Evolutionary conservation across 1,139 yeast species (phyloP).

Genomic region (Taphrina confusa): DNA sequence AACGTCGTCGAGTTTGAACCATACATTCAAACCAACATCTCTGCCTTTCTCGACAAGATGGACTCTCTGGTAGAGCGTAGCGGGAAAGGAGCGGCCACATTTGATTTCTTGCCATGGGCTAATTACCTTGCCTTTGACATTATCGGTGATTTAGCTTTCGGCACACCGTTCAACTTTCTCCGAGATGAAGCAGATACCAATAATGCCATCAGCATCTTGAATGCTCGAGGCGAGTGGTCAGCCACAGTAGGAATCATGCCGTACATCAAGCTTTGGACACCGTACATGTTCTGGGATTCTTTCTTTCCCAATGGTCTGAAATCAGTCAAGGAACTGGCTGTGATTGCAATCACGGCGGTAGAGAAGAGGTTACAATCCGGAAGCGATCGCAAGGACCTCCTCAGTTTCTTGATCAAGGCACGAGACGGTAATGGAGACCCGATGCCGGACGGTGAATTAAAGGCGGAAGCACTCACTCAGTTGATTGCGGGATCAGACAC

Average conservation of each 20-base stretch:
- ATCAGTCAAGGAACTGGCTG: slow-evolving; percentile 20
- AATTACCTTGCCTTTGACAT: slow-evolving; percentile 33
- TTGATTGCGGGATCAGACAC: slow-evolving; percentile 34
- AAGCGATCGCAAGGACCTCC: slow-evolving; percentile 13
- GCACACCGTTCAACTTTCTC: slow-evolving; percentile 28
- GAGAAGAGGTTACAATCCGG: slow-evolving; percentile 7
- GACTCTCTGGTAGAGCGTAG: slow-evolving; percentile 3
- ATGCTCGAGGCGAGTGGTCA: slow-evolving; percentile 27
- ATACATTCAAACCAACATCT: slow-evolving; percentile 15
- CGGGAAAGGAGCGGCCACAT: background rate
- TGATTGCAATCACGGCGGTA: slow-evolving; percentile 31
- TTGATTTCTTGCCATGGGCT: slow-evolving; percentile 34
- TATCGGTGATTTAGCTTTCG: slow-evolving; percentile 34
- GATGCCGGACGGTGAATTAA: slow-evolving; percentile 29
- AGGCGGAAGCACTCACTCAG: slow-evolving; percentile 34
- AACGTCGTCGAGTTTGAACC: slow-evolving; percentile 28
- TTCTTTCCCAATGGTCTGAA: slow-evolving; percentile 27
- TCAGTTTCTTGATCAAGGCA: slow-evolving; percentile 24
- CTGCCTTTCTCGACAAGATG: slow-evolving; percentile 28
- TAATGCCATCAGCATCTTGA: slow-evolving; percentile 25
- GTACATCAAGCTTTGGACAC: slow-evolving; percentile 23
- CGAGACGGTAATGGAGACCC: slow-evolving; percentile 30
- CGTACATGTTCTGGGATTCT: slow-evolving; percentile 25
- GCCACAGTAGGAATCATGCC: slow-evolving; percentile 34
- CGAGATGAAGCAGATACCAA: slow-evolving; percentile 22